Base-by-base conservation (phyloP, 768 basidiomycete genomes). In the Dentipellis fragilis region DNA sequence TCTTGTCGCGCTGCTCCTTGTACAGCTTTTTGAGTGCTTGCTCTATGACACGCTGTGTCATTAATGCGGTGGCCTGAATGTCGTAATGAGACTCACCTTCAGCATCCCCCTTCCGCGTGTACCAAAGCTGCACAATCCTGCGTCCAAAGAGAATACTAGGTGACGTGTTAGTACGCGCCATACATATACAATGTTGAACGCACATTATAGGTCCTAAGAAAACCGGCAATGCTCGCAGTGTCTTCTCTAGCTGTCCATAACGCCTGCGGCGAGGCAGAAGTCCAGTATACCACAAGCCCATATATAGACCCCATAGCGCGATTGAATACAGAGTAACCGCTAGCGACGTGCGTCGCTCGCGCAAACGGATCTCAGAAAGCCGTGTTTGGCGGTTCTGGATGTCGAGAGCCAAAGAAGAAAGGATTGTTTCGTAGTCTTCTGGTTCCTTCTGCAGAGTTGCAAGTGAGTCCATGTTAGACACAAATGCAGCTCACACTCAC, bases 101-200 rank as follows among this genome's bases (percentile, higher is more conserved):
- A 2, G 79, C 80, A 60, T 87, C 80, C 2, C 86, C 90, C 62
- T 83, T 91, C 55, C 85, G 75, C 19, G 78, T 79, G 63, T 90
- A 93, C 89, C 88, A 91, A 56, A 85, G 76, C 66, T 91, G 87
- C 55, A 91, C 85, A 54, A 92, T 84, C 39, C 90, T 73, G 36
- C 90, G 77, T 14, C 83, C 80, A 64, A 91, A 90, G 49, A 92
- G 68, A 37, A 90, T 83, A 17, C 87, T 83, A 67, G 29, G 35
- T 22, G 21, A 9, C 38, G 19, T 14, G 10, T 55, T 17, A 58
- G 42, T 45, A 16, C 42, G 55, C 47, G 51, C 8, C 37, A 7
- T 5, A 19, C 37, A 14, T 58, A 34, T 57, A 29, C 42, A 37
- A 51, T 9, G 38, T 36, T 49, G 51, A 49, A 81, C 88, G 61